Percentiles rank a stretch among this genome's conserved stretches.
These are phyloP conservation scores for Fulvia fulva DNA, from an alignment of 2,329 filamentous ascomycete genomes.

Conservation along the genomic window DNA sequence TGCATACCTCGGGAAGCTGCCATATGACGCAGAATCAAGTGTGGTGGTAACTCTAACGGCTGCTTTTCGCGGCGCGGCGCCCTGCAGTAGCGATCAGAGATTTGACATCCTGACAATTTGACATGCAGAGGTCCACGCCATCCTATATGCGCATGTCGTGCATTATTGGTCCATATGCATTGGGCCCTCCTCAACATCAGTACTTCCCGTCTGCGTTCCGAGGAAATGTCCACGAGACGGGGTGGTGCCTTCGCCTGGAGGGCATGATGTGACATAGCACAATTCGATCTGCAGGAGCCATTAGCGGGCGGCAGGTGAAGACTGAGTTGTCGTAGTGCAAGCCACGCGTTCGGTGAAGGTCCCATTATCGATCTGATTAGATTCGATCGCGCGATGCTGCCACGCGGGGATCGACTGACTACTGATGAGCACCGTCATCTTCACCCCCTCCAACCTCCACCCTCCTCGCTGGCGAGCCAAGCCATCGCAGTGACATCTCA, in stretches of 20 bases:
- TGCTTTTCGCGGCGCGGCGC: slow-evolving; percentile 2
- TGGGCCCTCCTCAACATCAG: no score
- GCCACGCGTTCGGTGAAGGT: neutral
- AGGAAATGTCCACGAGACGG: no score
- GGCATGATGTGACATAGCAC: neutral
- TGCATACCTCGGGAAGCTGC: neutral
- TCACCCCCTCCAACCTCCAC: no score
- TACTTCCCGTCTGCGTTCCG: no score
- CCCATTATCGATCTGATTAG: slow-evolving; percentile 1
- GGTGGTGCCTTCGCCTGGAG: neutral
- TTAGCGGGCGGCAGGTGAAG: neutral
- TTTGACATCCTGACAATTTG: no score
- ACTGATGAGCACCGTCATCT: no score
- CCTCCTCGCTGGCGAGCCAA: no score
- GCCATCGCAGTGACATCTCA: no score
- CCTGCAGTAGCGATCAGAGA: slow-evolving; percentile 2
- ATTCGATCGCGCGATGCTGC: neutral
- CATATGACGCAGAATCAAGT: neutral
- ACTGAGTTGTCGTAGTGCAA: neutral
- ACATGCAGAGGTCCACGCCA: no score
- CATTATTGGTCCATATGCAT: no score
- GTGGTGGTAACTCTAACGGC: neutral
- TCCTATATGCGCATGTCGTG: no score
- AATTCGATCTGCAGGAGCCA: neutral
- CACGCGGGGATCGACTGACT: no score